Percentiles rank a stretch among this genome's conserved stretches.
Evolutionary conservation across 805 yeast genomes (phyloP).

Genomic region (Saccharomyces eubayanus): DNA sequence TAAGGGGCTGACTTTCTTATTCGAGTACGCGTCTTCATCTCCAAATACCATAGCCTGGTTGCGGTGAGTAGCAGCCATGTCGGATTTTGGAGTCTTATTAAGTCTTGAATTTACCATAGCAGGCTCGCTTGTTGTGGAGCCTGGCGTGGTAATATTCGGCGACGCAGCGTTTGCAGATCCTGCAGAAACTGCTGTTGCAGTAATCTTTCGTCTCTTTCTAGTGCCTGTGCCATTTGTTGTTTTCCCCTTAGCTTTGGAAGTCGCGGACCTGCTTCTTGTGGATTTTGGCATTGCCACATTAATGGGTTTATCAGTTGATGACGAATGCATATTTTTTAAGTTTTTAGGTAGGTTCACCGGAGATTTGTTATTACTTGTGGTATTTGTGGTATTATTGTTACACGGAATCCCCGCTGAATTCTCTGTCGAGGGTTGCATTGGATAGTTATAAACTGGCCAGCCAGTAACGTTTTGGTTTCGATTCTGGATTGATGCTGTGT

Average conservation of each 20-base stretch:
- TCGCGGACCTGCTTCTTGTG: constrained; percentile 4
- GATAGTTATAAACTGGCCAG: neutral
- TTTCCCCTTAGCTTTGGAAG: constrained; percentile 1
- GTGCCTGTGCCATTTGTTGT: neutral
- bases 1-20: neutral
- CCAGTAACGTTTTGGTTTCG: neutral
- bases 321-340: neutral
- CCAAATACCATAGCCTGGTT: neutral
- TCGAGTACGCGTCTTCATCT: neutral
- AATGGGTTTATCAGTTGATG: neutral
- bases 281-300: neutral
- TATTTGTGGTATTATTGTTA: neutral
- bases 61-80: neutral
- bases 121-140: neutral
- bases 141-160: neutral
- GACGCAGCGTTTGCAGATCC: neutral
- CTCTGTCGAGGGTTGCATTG: neutral
- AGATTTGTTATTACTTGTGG: neutral
- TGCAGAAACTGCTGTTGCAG: neutral
- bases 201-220: neutral
- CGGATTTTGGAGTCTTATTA: neutral
- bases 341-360: neutral
- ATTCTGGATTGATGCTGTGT: neutral
- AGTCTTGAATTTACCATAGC: neutral
- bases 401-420: neutral